Percentiles rank a stretch among this genome's conserved stretches.
Evolutionary conservation across 352 stramenopile species (phyloP).

Genomic region (Globisporangium okanoganense): DNA sequence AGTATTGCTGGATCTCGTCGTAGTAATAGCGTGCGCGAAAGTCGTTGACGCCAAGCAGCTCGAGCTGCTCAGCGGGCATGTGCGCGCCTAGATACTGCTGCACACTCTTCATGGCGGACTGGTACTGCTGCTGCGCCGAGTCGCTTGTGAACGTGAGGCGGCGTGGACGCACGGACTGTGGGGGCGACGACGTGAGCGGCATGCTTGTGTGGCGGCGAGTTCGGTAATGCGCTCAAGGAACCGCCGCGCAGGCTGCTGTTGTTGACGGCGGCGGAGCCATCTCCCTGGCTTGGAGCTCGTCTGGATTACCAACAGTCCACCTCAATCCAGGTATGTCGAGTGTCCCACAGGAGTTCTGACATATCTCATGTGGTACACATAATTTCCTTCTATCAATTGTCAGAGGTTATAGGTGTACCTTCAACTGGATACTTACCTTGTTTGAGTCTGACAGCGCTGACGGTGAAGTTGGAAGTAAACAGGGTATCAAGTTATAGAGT

Average conservation of each 20-base stretch:
- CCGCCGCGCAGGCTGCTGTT: background rate
- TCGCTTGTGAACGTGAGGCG: constrained; percentile 16
- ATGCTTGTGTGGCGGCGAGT: constrained; percentile 3
- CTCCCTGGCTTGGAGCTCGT: background rate
- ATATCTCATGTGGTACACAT: background rate
- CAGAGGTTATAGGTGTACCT: background rate
- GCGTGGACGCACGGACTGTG: constrained; percentile 8
- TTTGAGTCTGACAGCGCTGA: background rate
- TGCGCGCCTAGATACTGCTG: constrained; percentile 46
- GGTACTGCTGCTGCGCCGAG: constrained; percentile 27
- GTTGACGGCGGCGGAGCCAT: background rate
- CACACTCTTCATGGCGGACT: constrained; percentile 46
- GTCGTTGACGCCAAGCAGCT: constrained; percentile 48
- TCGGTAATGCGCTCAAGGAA: constrained; percentile 6
- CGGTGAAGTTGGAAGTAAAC: too few species aligned
- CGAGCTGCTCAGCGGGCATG: constrained; percentile 27
- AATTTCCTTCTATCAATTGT: background rate
- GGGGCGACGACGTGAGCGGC: constrained; percentile 4
- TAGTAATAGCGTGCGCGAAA: constrained; percentile 44
- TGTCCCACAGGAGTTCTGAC: constrained; percentile 1
- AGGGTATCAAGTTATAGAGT: background rate
- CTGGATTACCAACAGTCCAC: constrained; percentile 2
- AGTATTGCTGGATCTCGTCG: constrained; percentile 56
- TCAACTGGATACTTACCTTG: background rate
- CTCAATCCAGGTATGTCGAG: background rate